These are phyloP conservation scores for Dacryopinax primogenitus DNA, from an alignment of 768 basidiomycete genomes.

Conservation along the genomic window DNA sequence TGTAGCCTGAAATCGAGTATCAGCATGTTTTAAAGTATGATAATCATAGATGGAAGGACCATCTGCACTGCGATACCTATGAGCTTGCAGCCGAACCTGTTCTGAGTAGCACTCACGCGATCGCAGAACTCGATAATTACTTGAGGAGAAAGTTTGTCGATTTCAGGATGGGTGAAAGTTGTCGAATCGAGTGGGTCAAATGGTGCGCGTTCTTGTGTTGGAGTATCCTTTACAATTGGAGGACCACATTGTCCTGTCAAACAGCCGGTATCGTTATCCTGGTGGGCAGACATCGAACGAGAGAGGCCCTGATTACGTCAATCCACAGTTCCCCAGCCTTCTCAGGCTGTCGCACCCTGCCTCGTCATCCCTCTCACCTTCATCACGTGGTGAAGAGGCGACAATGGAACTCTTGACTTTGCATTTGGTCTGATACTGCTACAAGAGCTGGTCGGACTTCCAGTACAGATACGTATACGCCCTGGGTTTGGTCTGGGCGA, in stretches of 20 bases:
- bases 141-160: constrained; percentile 30
- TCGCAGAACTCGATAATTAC: constrained; percentile 90
- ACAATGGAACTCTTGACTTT: too few species aligned
- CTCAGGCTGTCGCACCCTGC: too few species aligned
- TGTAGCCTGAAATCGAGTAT: constrained; percentile 58
- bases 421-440: too few species aligned
- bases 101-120: constrained; percentile 41
- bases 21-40: too few species aligned
- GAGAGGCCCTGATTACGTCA: neutral
- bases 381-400: too few species aligned
- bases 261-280: neutral
- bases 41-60: too few species aligned
- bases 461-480: too few species aligned
- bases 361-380: too few species aligned
- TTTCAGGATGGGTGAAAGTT: constrained; percentile 19
- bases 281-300: neutral
- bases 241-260: neutral
- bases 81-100: neutral
- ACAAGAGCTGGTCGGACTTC: too few species aligned
- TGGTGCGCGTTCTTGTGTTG: neutral
- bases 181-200: constrained; percentile 19
- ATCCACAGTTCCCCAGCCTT: too few species aligned
- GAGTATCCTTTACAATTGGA: neutral
- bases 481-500: too few species aligned
- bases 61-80: constrained; percentile 49